These are phyloP conservation scores for Nicotiana tomentosiformis DNA, from an alignment of 257 asterid genomes.

Conservation along the genomic window DNA sequence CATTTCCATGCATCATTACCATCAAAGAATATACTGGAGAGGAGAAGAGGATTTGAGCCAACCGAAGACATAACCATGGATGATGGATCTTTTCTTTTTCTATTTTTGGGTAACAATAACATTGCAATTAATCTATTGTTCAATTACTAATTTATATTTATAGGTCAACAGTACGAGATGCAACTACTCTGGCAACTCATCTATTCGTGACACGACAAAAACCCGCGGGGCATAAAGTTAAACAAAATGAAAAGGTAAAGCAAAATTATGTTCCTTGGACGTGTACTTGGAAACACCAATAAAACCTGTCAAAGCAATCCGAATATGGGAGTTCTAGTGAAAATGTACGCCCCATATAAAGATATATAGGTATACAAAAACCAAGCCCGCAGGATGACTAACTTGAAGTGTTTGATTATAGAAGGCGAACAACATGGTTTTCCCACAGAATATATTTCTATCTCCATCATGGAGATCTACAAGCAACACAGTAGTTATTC, in stretches of 20 bases:
- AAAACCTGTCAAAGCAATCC: neutral
- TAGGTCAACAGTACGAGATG: too few species aligned
- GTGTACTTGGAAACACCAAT: neutral
- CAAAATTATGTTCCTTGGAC: neutral
- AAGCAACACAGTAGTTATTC: slow-evolving; percentile 6
- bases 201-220: neutral
- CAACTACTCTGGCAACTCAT: neutral
- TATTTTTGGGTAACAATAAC: too few species aligned
- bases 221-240: neutral
- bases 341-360: neutral
- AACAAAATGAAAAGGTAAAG: neutral
- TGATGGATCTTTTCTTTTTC: too few species aligned
- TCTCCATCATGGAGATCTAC: neutral
- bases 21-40: too few species aligned
- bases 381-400: slow-evolving; percentile 1
- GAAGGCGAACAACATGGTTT: neutral
- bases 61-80: too few species aligned
- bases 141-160: too few species aligned
- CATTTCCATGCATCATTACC: too few species aligned
- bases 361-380: neutral
- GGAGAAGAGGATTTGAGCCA: too few species aligned
- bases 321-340: neutral
- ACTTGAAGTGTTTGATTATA: neutral
- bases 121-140: too few species aligned
- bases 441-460: neutral